These are phyloP conservation scores for Tetraselmis chui DNA, from an alignment of 139 green algal species.

Conservation along the genomic window DNA sequence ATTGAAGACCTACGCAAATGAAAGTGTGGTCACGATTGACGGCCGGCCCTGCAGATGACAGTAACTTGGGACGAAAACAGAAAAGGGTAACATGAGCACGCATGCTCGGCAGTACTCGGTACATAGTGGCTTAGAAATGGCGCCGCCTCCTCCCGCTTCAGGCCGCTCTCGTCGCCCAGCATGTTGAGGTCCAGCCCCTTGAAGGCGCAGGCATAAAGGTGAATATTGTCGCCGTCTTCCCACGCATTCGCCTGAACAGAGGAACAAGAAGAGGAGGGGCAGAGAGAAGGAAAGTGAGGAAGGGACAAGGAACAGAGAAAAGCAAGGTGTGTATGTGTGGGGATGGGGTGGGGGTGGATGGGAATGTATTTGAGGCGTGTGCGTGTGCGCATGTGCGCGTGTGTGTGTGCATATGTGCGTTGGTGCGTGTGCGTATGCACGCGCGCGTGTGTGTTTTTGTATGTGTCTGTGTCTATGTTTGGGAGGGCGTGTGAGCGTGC, in stretches of 20 bases:
- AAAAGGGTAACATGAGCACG: background rate
- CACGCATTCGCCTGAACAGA: constrained; percentile 44
- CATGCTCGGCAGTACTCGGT: background rate
- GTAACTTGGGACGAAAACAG: background rate
- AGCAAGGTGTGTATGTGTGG: background rate
- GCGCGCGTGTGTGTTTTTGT: too few relatives aligned
- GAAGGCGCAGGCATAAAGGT: constrained; percentile 25
- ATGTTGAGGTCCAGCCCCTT: constrained; percentile 27
- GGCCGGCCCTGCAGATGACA: too few relatives aligned
- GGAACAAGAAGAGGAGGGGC: too few relatives aligned
- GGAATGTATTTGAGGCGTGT: too few relatives aligned
- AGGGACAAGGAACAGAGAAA: background rate
- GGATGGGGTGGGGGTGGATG: too few relatives aligned
- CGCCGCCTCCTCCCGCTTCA: background rate
- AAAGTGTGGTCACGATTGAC: background rate
- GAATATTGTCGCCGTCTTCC: constrained; percentile 37
- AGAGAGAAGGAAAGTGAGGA: background rate
- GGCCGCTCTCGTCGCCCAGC: background rate
- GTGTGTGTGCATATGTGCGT: too few relatives aligned
- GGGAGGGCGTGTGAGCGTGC: too few relatives aligned
- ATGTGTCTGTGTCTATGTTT: too few relatives aligned
- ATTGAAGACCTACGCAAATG: background rate
- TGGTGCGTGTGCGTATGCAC: too few relatives aligned
- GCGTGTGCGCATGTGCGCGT: too few relatives aligned
- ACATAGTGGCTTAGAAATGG: background rate